Percentiles rank a stretch among this genome's conserved stretches.
Conservation (phyloP, 2,329 filamentous ascomycete genomes). For the Didymella arachidicola region DNA sequence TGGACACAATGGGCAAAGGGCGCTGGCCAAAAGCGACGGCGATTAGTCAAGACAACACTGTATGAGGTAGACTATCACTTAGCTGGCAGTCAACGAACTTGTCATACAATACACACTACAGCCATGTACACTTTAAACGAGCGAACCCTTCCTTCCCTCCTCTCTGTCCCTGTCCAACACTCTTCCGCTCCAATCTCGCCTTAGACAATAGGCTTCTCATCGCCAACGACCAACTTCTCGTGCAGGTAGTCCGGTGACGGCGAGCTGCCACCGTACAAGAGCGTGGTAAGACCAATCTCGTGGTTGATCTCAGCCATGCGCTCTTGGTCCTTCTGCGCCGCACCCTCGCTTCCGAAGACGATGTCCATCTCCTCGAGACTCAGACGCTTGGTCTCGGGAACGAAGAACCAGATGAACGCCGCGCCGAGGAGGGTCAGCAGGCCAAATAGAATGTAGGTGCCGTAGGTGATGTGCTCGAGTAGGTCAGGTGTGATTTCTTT, state of each 20-base stretch:
- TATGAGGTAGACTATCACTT: background rate
- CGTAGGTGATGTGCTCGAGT: constrained; percentile 69
- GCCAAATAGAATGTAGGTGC: constrained; percentile 76
- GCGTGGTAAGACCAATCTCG: constrained; percentile 69
- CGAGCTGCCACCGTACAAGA: constrained; percentile 21
- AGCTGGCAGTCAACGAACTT: background rate
- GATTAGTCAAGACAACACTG: background rate
- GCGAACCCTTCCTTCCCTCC: constrained; percentile 13
- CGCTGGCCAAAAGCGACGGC: background rate
- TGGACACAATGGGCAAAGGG: background rate
- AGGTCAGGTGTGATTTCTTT: constrained; percentile 71
- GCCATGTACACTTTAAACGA: constrained; percentile 2
- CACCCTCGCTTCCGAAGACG: constrained; percentile 71
- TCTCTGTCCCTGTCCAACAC: no score
- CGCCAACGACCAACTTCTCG: constrained; percentile 20
- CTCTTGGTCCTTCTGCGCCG: constrained; percentile 70
- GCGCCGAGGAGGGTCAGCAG: constrained; percentile 69
- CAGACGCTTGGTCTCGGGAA: constrained; percentile 63
- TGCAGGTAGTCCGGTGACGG: background rate
- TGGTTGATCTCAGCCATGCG: constrained; percentile 75
- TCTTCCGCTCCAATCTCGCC: no score
- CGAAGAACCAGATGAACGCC: constrained; percentile 59
- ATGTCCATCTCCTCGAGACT: constrained; percentile 68
- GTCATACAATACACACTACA: background rate
- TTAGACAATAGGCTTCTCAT: constrained; percentile 26